Conservation (phyloP, 2,329 filamentous ascomycete genomes). For the Fusarium citri region DNA sequence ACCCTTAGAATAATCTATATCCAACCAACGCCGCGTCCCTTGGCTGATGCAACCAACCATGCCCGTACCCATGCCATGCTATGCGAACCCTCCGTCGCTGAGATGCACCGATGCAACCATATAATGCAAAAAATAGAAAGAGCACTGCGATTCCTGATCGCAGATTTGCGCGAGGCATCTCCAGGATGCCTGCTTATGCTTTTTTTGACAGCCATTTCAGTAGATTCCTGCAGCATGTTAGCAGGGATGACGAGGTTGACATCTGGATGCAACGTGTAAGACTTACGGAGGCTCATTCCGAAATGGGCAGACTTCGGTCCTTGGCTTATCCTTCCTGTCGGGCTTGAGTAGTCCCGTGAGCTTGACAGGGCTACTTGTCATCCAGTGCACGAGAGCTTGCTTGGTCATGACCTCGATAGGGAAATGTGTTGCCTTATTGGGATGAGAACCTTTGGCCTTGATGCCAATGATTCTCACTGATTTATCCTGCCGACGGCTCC, state of each 20-base stretch:
- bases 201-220: conserved; percentile 32
- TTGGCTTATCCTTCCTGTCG: conserved; percentile 41
- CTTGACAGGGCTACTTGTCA: conserved; percentile 35
- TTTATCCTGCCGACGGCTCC: conserved; percentile 37
- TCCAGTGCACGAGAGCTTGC: conserved; percentile 32
- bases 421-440: conserved; percentile 29
- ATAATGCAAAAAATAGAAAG: conserved; percentile 36
- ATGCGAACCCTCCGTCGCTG: conserved; percentile 35
- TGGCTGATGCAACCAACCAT: conserved; percentile 40
- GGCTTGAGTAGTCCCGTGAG: conserved; percentile 42
- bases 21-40: conserved; percentile 35
- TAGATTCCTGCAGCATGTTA: conserved; percentile 43
- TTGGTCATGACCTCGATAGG: conserved; percentile 25
- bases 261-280: conserved; percentile 31
- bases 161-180: conserved; percentile 23
- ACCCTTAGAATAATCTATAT: conserved; percentile 29
- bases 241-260: conserved; percentile 34
- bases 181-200: conserved; percentile 14
- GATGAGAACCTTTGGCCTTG: conserved; percentile 31
- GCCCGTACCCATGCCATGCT: conserved; percentile 34
- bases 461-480: conserved; percentile 39
- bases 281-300: conserved; percentile 45
- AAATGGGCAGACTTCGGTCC: conserved; percentile 42
- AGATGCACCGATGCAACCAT: conserved; percentile 41
- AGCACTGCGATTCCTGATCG: conserved; percentile 16